These are phyloP conservation scores for Carex sylvatica DNA, from an alignment of 202 grass and related monocot genomes.

Conservation along the genomic window DNA sequence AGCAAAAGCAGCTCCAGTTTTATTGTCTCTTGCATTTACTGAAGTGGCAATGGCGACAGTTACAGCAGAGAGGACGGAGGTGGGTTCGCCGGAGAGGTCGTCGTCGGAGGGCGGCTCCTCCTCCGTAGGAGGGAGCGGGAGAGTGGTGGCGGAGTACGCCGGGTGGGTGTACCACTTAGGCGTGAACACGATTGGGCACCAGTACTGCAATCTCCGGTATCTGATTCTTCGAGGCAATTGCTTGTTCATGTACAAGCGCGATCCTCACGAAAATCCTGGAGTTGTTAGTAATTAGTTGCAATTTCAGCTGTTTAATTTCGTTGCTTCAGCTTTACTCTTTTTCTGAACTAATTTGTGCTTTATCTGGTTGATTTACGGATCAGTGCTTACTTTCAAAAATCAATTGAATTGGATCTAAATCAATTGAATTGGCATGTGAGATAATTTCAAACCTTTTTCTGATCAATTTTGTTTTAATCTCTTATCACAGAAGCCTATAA, in stretches of 20 bases:
- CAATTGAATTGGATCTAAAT: not conserved
- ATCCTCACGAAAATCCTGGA: conserved; percentile 46
- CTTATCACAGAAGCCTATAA: conserved; percentile 68
- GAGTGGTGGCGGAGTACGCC: conserved; percentile 41
- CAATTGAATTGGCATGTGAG: not conserved
- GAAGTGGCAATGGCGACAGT: too few relatives aligned
- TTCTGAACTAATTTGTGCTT: not conserved
- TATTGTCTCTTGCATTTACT: too few relatives aligned
- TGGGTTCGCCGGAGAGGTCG: conserved; percentile 13
- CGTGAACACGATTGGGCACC: conserved; percentile 76
- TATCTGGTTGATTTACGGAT: not conserved
- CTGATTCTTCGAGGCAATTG: conserved; percentile 62
- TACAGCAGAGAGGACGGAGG: not conserved
- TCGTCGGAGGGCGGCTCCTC: not conserved
- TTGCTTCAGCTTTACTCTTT: not conserved
- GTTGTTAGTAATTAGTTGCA: conserved; percentile 38
- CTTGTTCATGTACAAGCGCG: conserved; percentile 91
- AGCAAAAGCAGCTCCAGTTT: too few relatives aligned
- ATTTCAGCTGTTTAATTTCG: not conserved
- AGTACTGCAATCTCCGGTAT: conserved; percentile 92
- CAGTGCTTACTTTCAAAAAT: not conserved
- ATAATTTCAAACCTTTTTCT: not conserved
- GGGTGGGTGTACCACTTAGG: conserved; percentile 94
- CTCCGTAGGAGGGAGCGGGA: conserved; percentile 25
- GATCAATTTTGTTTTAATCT: not conserved